Percentiles rank a stretch among this genome's conserved stretches.
phyloP scores from a whole-genome alignment of 495 filamentous ascomycete species.

The Aspergillus wentii region DNA sequence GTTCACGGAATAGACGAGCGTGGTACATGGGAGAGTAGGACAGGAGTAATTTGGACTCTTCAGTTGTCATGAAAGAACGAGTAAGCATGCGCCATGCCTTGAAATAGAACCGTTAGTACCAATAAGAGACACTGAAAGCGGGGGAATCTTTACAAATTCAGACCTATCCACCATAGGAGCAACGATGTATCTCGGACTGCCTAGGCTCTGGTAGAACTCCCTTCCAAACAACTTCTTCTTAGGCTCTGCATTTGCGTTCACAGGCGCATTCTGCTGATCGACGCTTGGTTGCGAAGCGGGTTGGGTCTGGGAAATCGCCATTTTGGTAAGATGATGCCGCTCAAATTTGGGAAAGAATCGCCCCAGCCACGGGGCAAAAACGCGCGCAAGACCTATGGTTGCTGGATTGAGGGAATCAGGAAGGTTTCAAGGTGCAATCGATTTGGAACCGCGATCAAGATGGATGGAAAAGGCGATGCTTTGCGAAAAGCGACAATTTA shows the following conservation, averaged over 20 bases:
- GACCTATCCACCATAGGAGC: constrained; percentile 99
- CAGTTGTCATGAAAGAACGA: constrained; percentile 74
- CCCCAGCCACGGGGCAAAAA: constrained; percentile 27
- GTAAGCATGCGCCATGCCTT: constrained; percentile 95
- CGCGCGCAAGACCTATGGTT: constrained; percentile 32
- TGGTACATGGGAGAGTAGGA: constrained; percentile 96
- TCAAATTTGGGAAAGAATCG: constrained; percentile 7
- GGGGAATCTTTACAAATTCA: constrained; percentile 70
- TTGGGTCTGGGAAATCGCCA: constrained; percentile 20
- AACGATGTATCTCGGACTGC: constrained; percentile 82
- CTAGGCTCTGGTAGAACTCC: constrained; percentile 89
- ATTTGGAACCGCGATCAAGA: neutral
- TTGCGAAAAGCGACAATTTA: constrained; percentile 11
- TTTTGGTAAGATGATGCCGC: constrained; percentile 14
- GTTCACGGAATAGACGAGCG: constrained; percentile 73
- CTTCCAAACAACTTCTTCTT: constrained; percentile 68
- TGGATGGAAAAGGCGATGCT: constrained; percentile 2
- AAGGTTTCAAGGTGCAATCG: constrained; percentile 1
- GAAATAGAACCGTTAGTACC: constrained; percentile 15
- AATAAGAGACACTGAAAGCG: neutral
- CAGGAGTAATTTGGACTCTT: constrained; percentile 55
- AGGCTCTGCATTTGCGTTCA: constrained; percentile 3
- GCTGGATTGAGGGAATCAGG: constrained; percentile 2
- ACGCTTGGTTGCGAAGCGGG: constrained; percentile 10
- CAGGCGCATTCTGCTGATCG: constrained; percentile 18